Evolutionary conservation across 805 yeast species (phyloP).

Genomic region (Ogataea haglerorum): DNA sequence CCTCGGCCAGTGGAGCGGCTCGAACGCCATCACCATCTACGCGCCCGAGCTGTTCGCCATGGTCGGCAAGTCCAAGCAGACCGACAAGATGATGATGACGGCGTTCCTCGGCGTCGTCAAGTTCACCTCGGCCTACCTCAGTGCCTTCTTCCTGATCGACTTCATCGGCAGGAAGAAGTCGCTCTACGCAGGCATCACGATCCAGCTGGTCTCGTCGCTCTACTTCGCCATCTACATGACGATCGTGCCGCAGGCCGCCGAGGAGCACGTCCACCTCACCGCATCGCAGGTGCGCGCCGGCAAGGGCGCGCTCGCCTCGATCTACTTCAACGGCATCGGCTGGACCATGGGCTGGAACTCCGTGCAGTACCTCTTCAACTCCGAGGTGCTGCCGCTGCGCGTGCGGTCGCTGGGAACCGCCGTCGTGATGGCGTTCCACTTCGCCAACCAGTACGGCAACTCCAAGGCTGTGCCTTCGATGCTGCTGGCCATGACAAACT

Average conservation of each 20-base stretch:
- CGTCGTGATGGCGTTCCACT: conserved; percentile 52
- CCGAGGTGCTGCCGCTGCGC: conserved; percentile 53
- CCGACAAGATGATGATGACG: conserved; percentile 43
- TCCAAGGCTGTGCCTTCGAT: conserved; percentile 52
- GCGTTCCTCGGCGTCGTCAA: conserved; percentile 54
- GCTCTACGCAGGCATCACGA: conserved; percentile 44
- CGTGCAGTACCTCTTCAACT: conserved; percentile 50
- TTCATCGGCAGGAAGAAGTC: conserved; percentile 49
- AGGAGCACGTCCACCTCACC: conserved; percentile 29
- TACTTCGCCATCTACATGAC: conserved; percentile 46
- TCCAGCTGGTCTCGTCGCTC: conserved; percentile 42
- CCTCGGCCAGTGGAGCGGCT: conserved; percentile 59
- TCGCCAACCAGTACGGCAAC: conserved; percentile 55
- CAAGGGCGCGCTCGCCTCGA: conserved; percentile 47
- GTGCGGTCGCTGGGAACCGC: conserved; percentile 49
- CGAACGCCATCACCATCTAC: conserved; percentile 53
- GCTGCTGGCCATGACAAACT: conserved; percentile 42
- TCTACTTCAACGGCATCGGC: conserved; percentile 50
- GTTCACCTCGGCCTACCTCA: conserved; percentile 43
- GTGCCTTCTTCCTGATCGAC: conserved; percentile 54
- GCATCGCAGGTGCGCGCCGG: conserved; percentile 37
- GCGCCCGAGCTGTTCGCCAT: conserved; percentile 50
- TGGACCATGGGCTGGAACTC: conserved; percentile 62
- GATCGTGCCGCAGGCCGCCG: conserved; percentile 43
- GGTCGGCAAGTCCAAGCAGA: conserved; percentile 41